Evolutionary conservation across 257 asterid species (phyloP).

Genomic region (Nicotiana otophora): DNA sequence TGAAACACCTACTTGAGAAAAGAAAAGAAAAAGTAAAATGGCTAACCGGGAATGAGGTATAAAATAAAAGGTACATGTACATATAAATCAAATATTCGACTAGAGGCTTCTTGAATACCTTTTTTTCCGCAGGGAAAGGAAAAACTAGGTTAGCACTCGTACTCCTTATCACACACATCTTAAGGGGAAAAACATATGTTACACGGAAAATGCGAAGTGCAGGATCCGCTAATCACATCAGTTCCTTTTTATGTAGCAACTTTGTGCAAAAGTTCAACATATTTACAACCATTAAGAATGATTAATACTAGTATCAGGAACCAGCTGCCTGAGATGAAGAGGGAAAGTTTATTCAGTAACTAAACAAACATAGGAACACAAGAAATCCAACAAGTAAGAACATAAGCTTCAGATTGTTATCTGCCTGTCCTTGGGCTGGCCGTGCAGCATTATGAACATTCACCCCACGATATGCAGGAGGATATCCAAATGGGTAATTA

Average conservation of each 20-base stretch:
- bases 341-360: background rate
- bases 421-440: background rate
- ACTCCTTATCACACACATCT: background rate
- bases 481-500: background rate
- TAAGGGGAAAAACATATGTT: background rate
- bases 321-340: background rate
- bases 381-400: conserved; percentile 12
- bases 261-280: background rate
- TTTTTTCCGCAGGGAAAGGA: background rate
- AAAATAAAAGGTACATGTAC: background rate
- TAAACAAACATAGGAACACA: conserved; percentile 2
- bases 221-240: background rate
- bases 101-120: background rate
- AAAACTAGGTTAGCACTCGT: background rate
- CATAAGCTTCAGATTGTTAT: conserved; percentile 9
- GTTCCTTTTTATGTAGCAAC: background rate
- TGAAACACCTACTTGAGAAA: background rate
- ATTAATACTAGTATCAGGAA: background rate
- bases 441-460: conserved; percentile 32
- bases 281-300: conserved; percentile 1
- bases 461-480: background rate
- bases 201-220: background rate
- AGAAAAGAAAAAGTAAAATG: background rate
- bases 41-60: background rate
- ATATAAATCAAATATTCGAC: background rate